Percentiles rank a stretch among this genome's conserved stretches.
Conservation (phyloP, 129 eudicot genomes). For the Helichrysum umbraculigerum region DNA sequence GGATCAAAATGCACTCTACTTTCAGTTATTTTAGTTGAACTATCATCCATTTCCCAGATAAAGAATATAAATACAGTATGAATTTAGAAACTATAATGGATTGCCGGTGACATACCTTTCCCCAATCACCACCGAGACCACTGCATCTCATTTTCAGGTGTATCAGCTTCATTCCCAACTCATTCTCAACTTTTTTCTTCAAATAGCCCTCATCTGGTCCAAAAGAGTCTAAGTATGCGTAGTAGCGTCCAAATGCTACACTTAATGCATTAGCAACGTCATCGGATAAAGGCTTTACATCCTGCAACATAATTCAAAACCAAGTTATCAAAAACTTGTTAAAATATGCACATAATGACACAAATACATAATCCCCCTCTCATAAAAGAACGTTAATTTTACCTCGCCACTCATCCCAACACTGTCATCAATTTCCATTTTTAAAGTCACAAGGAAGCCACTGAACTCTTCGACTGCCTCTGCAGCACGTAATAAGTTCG, state of each 20-base stretch:
- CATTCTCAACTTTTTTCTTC: slow-evolving; percentile 87
- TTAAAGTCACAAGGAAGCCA: slow-evolving; percentile 67
- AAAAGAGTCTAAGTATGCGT: slow-evolving; percentile 78
- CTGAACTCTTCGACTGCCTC: slow-evolving; percentile 94
- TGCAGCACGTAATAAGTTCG: slow-evolving; percentile 81
- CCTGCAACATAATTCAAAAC: slow-evolving; percentile 42
- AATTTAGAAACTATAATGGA: too few relatives aligned
- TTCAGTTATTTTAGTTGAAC: background rate
- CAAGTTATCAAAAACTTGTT: slow-evolving; percentile 1
- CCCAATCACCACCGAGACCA: slow-evolving; percentile 89
- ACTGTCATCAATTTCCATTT: slow-evolving; percentile 84
- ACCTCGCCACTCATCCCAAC: slow-evolving; percentile 96
- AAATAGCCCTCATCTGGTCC: slow-evolving; percentile 79
- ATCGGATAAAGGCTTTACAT: slow-evolving; percentile 70
- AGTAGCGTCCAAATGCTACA: slow-evolving; percentile 63
- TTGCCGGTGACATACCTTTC: slow-evolving; percentile 57
- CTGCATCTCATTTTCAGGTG: slow-evolving; percentile 92
- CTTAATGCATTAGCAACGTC: slow-evolving; percentile 56
- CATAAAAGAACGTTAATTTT: background rate
- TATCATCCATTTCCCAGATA: background rate
- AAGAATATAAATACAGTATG: background rate
- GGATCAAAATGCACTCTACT: background rate
- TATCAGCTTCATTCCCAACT: slow-evolving; percentile 77
- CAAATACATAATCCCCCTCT: background rate
- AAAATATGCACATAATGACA: background rate